Base-by-base conservation (phyloP, 1,284 basidiomycete genomes). In the Testicularia cyperi region DNA sequence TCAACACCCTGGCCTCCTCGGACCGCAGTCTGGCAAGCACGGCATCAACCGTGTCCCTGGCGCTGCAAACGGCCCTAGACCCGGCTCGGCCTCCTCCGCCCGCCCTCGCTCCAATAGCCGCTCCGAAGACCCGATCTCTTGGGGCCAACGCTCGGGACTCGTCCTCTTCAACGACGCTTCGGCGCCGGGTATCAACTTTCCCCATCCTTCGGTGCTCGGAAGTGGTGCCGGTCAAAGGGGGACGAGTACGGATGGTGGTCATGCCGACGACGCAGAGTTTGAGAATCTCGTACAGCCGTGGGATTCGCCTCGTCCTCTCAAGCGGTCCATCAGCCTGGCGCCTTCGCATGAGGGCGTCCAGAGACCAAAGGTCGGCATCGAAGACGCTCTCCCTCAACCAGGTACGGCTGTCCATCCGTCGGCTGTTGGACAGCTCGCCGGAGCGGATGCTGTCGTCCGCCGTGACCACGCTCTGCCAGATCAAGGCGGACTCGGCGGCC, bases 281-380 rank as follows among this genome's bases (percentile, higher is more conserved):
- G 55, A 44, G 15, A 58, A 58, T 18, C 46, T 38, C 2, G 27
- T 58, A 5, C 48, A 58, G 40, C 55, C 55, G 9, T 58, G 55
- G 55, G 55, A 58, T 16, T 40, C 40, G 9, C 55, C 55, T 2
- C 30, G 55, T 4, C 22, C 29, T 6, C 18, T 30, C 2, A 42
- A 28, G n/a, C 22, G 48, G 8, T 43, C 44, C 13, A 28, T 48
- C 44, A 44, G 40, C 2, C 21, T 52, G 24, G 24, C 38, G 22
- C 20, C 40, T 5, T 27, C 19, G 3, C 30, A 31, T 4, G 38
- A 32, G 13, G 45, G 15, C 3, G 15, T 20, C 1, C 31, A 16
- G 26, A 24, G 32, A 15, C 2, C 16, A 0, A 37, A 29, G 25
- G 29, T 27, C 9, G 13, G 9, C 3, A 18, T 3, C 5, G 33